Evolutionary conservation across 352 stramenopile genomes (phyloP).

Genomic region (Phytophthora megakarya): DNA sequence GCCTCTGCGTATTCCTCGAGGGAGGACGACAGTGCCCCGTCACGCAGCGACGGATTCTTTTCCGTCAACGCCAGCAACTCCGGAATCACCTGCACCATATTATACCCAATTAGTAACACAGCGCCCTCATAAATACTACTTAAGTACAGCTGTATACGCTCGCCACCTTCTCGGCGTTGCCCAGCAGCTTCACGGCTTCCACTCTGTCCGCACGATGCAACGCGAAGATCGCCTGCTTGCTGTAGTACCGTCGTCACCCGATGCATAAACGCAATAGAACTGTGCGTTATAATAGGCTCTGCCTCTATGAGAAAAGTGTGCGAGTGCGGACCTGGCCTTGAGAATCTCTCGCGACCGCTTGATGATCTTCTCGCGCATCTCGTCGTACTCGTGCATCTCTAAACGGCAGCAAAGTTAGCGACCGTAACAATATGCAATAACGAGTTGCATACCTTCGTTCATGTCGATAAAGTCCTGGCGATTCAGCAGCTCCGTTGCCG

Average conservation of each 20-base stretch:
- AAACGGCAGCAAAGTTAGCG: neutral
- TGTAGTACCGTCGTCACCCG: constrained; percentile 31
- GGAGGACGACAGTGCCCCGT: constrained; percentile 80
- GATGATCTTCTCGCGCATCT: constrained; percentile 94
- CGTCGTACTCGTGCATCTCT: constrained; percentile 93
- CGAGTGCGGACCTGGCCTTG: constrained; percentile 77
- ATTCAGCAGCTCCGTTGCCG: constrained; percentile 34
- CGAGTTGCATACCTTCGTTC: constrained; percentile 38
- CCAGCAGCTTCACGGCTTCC: constrained; percentile 58
- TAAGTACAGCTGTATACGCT: too few species aligned
- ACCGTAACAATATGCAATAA: neutral
- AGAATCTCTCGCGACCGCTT: constrained; percentile 95
- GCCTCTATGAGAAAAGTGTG: neutral
- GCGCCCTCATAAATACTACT: neutral
- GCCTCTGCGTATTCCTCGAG: constrained; percentile 96
- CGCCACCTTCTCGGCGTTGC: constrained; percentile 55
- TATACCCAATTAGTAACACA: constrained; percentile 21
- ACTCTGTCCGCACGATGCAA: constrained; percentile 88
- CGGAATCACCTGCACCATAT: constrained; percentile 52
- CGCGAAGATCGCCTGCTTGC: constrained; percentile 95
- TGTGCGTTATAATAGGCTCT: neutral
- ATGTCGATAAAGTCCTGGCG: constrained; percentile 60
- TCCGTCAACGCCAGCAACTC: constrained; percentile 85
- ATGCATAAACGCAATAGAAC: neutral
- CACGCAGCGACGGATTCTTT: constrained; percentile 81